These are phyloP conservation scores for Ganoderma lingzhi DNA, from an alignment of 1,284 basidiomycete genomes.

Conservation along the genomic window DNA sequence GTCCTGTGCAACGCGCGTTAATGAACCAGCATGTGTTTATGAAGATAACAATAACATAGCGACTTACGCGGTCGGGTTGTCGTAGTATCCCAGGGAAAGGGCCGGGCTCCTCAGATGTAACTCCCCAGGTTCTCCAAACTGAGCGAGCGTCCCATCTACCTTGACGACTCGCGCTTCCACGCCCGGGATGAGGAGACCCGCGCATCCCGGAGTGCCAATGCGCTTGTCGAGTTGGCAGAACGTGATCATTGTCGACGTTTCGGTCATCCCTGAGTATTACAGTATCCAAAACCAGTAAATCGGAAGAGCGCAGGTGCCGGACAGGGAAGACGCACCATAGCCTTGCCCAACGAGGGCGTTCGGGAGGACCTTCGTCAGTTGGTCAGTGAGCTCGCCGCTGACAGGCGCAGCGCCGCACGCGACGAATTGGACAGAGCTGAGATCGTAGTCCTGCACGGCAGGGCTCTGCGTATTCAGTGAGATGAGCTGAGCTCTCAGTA, in stretches of 20 bases:
- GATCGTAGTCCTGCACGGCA: slow-evolving; percentile 65
- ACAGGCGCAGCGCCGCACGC: slow-evolving; percentile 76
- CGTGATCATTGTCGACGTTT: slow-evolving; percentile 56
- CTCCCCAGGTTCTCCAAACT: slow-evolving; percentile 52
- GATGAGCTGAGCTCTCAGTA: not conserved
- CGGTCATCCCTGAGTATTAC: slow-evolving; percentile 48
- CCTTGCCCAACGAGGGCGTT: slow-evolving; percentile 66
- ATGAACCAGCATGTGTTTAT: too few species aligned
- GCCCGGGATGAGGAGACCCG: slow-evolving; percentile 49
- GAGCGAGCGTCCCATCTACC: slow-evolving; percentile 47
- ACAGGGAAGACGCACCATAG: slow-evolving; percentile 50
- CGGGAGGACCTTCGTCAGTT: slow-evolving; percentile 63
- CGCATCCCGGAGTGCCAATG: slow-evolving; percentile 43
- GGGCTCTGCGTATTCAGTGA: slow-evolving; percentile 54
- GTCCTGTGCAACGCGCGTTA: slow-evolving; percentile 5
- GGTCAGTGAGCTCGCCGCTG: slow-evolving; percentile 63
- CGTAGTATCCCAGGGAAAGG: slow-evolving; percentile 51
- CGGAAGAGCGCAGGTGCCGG: too few species aligned
- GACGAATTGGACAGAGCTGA: slow-evolving; percentile 60
- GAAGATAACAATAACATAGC: not conserved
- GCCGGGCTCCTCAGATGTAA: slow-evolving; percentile 50
- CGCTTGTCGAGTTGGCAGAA: slow-evolving; percentile 35
- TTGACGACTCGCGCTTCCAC: slow-evolving; percentile 49
- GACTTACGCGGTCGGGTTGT: slow-evolving; percentile 58
- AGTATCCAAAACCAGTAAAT: too few species aligned